Conservation (phyloP, 2,329 filamentous ascomycete genomes). For the Monilinia fructicola region DNA sequence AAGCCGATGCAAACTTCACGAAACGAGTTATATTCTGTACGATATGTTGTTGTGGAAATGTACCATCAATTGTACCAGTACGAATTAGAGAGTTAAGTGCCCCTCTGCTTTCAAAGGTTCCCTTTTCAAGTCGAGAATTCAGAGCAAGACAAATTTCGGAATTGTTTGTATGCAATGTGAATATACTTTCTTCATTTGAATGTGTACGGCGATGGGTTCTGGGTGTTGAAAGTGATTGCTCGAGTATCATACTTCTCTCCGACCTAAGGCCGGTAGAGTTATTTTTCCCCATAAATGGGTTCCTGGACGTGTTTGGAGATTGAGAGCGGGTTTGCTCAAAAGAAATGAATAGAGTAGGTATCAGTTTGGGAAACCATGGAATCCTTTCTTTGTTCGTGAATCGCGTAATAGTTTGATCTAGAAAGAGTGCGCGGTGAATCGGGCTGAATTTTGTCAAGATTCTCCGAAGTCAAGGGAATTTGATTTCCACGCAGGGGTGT, state of each 20-base stretch:
- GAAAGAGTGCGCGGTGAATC: constrained; percentile 45
- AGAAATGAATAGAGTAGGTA: constrained; percentile 53
- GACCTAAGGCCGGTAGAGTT: constrained; percentile 41
- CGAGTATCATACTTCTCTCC: constrained; percentile 40
- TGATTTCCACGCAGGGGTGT: constrained; percentile 43
- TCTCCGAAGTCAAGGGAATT: constrained; percentile 45
- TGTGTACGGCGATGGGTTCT: constrained; percentile 39
- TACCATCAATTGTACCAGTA: constrained; percentile 56
- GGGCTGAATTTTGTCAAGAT: constrained; percentile 39
- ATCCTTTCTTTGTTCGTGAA: constrained; percentile 52
- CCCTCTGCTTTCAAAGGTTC: constrained; percentile 35
- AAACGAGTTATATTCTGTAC: constrained; percentile 63
- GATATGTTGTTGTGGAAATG: constrained; percentile 60
- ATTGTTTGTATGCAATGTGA: constrained; percentile 56
- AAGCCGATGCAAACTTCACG: constrained; percentile 65
- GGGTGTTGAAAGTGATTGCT: constrained; percentile 29
- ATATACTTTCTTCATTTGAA: constrained; percentile 51
- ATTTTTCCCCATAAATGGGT: constrained; percentile 38
- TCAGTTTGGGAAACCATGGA: constrained; percentile 58
- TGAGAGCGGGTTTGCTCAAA: constrained; percentile 45
- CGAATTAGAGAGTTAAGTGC: constrained; percentile 36
- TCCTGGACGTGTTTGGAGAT: constrained; percentile 45
- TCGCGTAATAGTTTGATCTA: constrained; percentile 50
- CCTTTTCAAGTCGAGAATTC: constrained; percentile 38
- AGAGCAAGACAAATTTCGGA: constrained; percentile 38